Conservation (phyloP, 768 basidiomycete genomes). For the Boletellus sp. region DNA sequence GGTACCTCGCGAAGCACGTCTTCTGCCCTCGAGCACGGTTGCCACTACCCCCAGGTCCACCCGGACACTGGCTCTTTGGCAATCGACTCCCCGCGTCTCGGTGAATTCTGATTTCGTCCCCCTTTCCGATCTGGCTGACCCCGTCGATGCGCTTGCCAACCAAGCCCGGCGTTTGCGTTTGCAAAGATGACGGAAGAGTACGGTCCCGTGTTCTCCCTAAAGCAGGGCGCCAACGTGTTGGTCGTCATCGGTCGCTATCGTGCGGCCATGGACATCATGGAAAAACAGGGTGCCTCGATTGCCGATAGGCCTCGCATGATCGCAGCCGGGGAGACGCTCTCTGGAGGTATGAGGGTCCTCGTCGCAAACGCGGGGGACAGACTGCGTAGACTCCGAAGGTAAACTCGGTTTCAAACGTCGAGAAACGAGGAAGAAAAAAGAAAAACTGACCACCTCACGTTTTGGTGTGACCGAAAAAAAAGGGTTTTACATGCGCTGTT, state of each 20-base stretch:
- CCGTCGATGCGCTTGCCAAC: neutral
- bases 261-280: conserved; percentile 39
- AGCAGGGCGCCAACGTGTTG: conserved; percentile 36
- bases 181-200: conserved; percentile 57
- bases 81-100: conserved; percentile 7
- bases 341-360: conserved; percentile 33
- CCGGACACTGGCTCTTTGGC: conserved; percentile 16
- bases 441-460: neutral
- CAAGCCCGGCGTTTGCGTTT: conserved; percentile 30
- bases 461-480: neutral
- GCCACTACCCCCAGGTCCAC: conserved; percentile 14
- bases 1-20: neutral
- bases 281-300: conserved; percentile 35
- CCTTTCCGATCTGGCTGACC: neutral
- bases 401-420: neutral
- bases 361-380: conserved; percentile 26
- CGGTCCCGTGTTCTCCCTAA: conserved; percentile 55
- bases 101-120: neutral
- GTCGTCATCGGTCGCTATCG: conserved; percentile 24
- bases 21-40: neutral
- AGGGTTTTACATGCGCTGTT: conserved; percentile 35
- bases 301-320: conserved; percentile 36
- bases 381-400: conserved; percentile 30
- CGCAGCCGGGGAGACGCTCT: conserved; percentile 34
- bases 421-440: too few relatives aligned